Evolutionary conservation across 2,329 filamentous ascomycete species (phyloP).

Genomic region (Lasiodiplodia gonubiensis): DNA sequence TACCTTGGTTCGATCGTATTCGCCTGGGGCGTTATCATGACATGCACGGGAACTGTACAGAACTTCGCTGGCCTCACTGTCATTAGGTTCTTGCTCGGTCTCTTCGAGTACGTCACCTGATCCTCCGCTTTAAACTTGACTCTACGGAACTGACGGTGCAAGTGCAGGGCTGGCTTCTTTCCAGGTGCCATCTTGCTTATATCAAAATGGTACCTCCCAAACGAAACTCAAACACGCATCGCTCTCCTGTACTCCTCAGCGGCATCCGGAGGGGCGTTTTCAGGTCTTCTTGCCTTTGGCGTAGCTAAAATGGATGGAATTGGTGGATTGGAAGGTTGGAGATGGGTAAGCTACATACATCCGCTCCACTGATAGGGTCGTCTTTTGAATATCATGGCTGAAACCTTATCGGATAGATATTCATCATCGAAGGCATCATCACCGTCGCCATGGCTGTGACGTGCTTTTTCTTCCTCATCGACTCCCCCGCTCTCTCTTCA

Average conservation of each 20-base stretch:
- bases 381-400: too few species aligned
- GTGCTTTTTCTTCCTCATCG: conserved; percentile 60
- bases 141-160: not conserved
- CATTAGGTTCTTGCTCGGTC: conserved; percentile 48
- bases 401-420: too few species aligned
- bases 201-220: conserved; percentile 64
- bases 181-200: conserved; percentile 55
- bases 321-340: conserved; percentile 45
- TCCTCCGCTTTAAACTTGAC: not conserved
- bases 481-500: conserved; percentile 54
- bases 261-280: conserved; percentile 61
- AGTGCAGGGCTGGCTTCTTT: conserved; percentile 36
- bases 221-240: conserved; percentile 61
- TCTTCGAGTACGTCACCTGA: conserved; percentile 37
- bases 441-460: conserved; percentile 28
- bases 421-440: conserved; percentile 31
- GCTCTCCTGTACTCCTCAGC: conserved; percentile 62
- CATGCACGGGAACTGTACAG: conserved; percentile 53
- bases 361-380: too few species aligned
- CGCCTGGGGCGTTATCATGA: conserved; percentile 50
- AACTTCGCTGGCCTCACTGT: conserved; percentile 55
- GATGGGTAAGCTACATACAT: too few species aligned
- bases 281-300: conserved; percentile 58
- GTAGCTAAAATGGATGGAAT: conserved; percentile 65
- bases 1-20: conserved; percentile 49